phyloP scores from a whole-genome alignment of 345 rosid species.

The Eucalyptus grandis region DNA sequence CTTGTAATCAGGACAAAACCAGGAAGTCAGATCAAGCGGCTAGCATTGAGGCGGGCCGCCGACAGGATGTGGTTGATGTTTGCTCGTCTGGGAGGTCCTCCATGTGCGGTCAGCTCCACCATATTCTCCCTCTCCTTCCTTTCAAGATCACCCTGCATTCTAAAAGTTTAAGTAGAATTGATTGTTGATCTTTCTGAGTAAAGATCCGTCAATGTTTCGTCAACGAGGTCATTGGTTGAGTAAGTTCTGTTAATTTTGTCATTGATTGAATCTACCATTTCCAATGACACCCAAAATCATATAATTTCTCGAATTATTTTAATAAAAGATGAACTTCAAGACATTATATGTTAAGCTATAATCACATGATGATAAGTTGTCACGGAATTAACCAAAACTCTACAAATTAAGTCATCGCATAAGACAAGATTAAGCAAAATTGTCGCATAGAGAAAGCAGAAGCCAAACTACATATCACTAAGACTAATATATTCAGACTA shows the following conservation, averaged over 20 bases:
- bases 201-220: not conserved
- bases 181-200: not conserved
- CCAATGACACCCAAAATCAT: not conserved
- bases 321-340: not conserved
- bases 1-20: not conserved
- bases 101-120: not conserved
- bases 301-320: not conserved
- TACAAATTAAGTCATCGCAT: not conserved
- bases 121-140: not conserved
- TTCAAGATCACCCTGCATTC: not conserved
- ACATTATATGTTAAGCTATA: not conserved
- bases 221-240: not conserved
- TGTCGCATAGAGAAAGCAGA: not conserved
- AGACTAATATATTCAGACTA: not conserved
- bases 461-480: not conserved
- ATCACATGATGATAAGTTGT: fast-evolving
- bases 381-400: not conserved
- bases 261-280: not conserved
- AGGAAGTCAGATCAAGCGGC: not conserved
- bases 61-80: not conserved
- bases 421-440: not conserved
- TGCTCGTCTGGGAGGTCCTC: not conserved
- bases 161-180: not conserved
- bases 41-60: not conserved
- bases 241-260: not conserved